These are phyloP conservation scores for Lotus japonicus DNA, from an alignment of 306 rosid species.

Conservation along the genomic window DNA sequence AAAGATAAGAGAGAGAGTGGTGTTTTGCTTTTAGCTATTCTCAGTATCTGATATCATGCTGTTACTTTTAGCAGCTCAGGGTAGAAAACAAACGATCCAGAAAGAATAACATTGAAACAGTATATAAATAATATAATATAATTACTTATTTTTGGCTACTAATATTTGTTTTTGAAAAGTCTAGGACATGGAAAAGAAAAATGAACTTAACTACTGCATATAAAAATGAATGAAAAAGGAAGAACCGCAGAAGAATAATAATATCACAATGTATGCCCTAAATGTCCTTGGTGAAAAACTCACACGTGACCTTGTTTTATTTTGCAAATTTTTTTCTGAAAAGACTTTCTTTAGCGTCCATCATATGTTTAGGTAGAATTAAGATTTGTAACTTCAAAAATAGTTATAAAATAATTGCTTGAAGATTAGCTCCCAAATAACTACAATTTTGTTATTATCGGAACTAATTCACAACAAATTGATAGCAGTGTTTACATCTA, in stretches of 20 bases:
- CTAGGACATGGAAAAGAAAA: neutral
- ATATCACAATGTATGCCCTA: neutral
- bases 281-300: constrained; percentile 29
- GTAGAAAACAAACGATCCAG: neutral
- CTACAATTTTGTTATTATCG: too few species aligned
- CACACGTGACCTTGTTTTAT: constrained; percentile 30
- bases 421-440: too few species aligned
- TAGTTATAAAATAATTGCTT: too few species aligned
- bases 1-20: constrained; percentile 14
- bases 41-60: constrained; percentile 25
- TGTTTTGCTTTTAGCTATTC: constrained; percentile 21
- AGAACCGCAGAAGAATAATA: neutral
- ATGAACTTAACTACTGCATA: neutral
- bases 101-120: constrained; percentile 5
- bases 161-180: neutral
- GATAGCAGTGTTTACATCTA: too few species aligned
- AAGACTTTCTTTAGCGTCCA: too few species aligned
- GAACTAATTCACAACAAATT: too few species aligned
- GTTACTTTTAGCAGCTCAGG: constrained; percentile 16
- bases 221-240: constrained; percentile 3
- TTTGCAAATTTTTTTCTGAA: neutral
- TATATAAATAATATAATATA: too few species aligned
- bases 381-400: too few species aligned
- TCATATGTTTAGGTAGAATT: too few species aligned
- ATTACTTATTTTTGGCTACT: too few species aligned